These are phyloP conservation scores for Boletus eberwhitei DNA, from an alignment of 768 basidiomycete genomes.

Conservation along the genomic window DNA sequence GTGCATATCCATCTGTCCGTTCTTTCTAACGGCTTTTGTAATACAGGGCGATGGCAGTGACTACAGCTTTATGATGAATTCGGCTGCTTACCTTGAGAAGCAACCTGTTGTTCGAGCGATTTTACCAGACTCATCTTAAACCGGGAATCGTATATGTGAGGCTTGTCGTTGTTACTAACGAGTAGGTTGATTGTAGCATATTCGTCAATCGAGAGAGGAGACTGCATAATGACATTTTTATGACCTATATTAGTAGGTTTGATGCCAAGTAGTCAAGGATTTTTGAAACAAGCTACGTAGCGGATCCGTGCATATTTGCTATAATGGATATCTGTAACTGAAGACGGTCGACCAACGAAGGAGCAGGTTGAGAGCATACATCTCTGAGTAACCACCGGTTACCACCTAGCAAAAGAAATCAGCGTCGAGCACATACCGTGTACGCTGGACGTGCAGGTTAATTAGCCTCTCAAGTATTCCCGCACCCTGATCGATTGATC, in stretches of 20 bases:
- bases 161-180: not conserved
- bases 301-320: not conserved
- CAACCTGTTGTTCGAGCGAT: slow-evolving; percentile 12
- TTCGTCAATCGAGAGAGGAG: not conserved
- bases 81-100: slow-evolving; percentile 23
- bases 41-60: slow-evolving; percentile 28
- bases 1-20: not conserved
- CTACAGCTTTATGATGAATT: slow-evolving; percentile 13
- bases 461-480: no score
- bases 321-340: not conserved
- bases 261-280: not conserved
- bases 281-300: not conserved
- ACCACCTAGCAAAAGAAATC: no score
- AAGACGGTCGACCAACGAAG: no score
- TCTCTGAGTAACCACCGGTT: no score
- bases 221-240: no score
- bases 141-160: not conserved
- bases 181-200: not conserved
- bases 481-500: no score
- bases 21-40: not conserved
- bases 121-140: slow-evolving; percentile 10
- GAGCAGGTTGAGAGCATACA: no score
- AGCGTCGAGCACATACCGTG: no score
- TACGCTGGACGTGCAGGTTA: no score
- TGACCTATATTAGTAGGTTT: not conserved